Evolutionary conservation across 805 yeast species (phyloP).

Genomic region (Candida endomychidarum): DNA sequence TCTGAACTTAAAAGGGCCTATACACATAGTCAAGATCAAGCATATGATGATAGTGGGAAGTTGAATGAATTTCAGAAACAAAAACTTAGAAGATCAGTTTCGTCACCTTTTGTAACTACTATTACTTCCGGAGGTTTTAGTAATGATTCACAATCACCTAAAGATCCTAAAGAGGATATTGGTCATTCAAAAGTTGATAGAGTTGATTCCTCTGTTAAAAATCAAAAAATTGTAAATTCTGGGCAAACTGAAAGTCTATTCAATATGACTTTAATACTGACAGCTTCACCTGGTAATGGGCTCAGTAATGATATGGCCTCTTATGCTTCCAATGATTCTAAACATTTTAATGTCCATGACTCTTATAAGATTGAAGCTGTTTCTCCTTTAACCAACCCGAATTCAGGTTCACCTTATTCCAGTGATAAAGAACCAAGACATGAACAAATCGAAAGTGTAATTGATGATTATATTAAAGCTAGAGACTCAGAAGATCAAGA

Average conservation of each 20-base stretch:
- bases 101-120: neutral
- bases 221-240: conserved; percentile 1
- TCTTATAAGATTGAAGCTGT: conserved; percentile 12
- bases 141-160: too few species aligned
- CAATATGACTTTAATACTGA: conserved; percentile 18
- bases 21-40: neutral
- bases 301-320: neutral
- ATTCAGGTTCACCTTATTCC: neutral
- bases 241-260: conserved; percentile 18
- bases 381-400: conserved; percentile 14
- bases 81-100: neutral
- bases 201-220: too few species aligned
- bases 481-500: conserved; percentile 2
- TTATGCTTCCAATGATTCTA: conserved; percentile 1
- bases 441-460: conserved; percentile 2
- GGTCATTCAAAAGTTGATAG: too few species aligned
- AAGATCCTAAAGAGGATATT: too few species aligned
- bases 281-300: conserved; percentile 2
- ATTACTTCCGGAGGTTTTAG: too few species aligned
- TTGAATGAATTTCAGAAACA: too few species aligned
- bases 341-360: neutral
- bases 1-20: neutral
- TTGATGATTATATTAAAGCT: conserved; percentile 2
- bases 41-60: too few species aligned
- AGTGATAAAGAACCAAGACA: conserved; percentile 6